Base-by-base conservation (phyloP, 108 stramenopile species). In the Stephanodiscus minutulus region DNA sequence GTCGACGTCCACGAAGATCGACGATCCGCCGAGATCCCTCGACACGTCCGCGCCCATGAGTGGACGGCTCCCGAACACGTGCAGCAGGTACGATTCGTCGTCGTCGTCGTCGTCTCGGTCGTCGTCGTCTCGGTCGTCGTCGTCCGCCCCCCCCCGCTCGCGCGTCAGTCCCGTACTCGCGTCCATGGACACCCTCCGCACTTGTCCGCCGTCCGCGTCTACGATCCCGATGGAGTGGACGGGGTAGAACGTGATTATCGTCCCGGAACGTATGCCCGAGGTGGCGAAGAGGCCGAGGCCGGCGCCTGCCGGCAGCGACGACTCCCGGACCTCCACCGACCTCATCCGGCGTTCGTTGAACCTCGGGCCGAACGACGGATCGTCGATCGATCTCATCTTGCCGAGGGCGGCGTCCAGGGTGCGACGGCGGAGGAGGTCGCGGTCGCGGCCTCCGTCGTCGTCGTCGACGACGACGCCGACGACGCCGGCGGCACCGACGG, bases 181-280 rank as follows among this genome's bases (percentile, higher is more conserved):
- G 20, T 22, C 9, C 22, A 27, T 53, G 9, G 22, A 11, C 22
- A 53, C 25, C 10, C 52, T 0, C 25, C 0, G 3, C n/a, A 24
- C 50, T 1, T 20, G n/a, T 2, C 20, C 33, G 29, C 44, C 43
- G 35, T 60, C 54, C 27, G 61, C 84, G 64, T 61, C 35, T 28
- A 81, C 73, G 24, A 74, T 72, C 12, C 86, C 86, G 20, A 84
- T n/a, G 11, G 67, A 48, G 73, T 82, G 73, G 0, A 55, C 78
- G 11, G 86, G 86, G 62, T 84, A 84, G 43, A 84, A 86, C 15
- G 68, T 35, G 58, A 84, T 46, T 2, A 86, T 71, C 2, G 80
- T 76, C 53, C 86, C 86, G 17, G 58, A 28, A 54, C 72, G 53
- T n/a, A 86, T 77, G 27, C 83, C 72, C 61, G 78, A 50, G n/a